Conservation (phyloP, 306 rosid species). For the Sicyos edulis region DNA sequence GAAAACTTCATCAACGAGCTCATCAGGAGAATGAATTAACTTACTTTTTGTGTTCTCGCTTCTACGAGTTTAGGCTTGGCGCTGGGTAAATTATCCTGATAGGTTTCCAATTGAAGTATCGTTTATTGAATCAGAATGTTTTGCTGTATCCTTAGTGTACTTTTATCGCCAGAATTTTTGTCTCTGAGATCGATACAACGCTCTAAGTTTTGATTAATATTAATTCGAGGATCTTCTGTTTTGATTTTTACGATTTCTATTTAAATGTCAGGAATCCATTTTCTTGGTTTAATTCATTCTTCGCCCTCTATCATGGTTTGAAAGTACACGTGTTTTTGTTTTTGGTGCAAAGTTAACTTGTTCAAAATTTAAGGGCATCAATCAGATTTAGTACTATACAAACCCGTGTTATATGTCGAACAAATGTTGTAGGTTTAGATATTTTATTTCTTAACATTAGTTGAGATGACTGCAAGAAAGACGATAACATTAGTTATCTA, state of each 20-base stretch:
- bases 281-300: neutral
- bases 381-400: no score
- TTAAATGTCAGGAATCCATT: neutral
- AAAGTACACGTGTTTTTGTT: no score
- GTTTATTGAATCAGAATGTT: neutral
- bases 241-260: neutral
- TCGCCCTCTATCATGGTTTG: no score
- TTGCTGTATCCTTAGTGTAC: conserved; percentile 2
- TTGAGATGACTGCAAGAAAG: no score
- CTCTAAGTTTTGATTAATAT: neutral
- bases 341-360: no score
- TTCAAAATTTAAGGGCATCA: no score
- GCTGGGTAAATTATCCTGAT: neutral
- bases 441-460: no score
- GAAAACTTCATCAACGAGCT: conserved; percentile 65
- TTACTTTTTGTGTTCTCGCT: neutral
- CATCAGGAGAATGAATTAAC: conserved; percentile 71
- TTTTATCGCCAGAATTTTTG: neutral
- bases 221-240: neutral
- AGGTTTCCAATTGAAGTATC: neutral
- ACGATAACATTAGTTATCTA: no score
- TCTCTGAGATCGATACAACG: neutral
- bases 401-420: no score
- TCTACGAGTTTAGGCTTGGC: neutral
- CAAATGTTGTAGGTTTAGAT: no score